Evolutionary conservation across 139 green algal species (phyloP).

Genomic region (Eudorina sp.): DNA sequence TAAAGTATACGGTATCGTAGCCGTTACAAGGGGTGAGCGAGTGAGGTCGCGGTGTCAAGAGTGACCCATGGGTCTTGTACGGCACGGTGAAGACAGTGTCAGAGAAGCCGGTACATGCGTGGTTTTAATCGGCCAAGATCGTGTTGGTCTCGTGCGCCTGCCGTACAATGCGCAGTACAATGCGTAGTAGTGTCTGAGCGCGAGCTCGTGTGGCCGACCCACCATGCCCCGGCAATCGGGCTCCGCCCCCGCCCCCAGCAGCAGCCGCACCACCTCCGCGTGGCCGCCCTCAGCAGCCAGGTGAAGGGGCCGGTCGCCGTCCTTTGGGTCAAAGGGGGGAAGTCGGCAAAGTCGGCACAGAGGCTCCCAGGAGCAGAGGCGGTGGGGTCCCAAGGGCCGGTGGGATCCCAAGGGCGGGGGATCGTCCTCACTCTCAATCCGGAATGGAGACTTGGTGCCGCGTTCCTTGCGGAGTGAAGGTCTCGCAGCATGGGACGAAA

Average conservation of each 20-base stretch:
- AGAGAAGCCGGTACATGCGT: neutral
- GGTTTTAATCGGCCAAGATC: neutral
- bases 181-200: neutral
- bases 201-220: neutral
- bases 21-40: too few species aligned
- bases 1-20: too few species aligned
- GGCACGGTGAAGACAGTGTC: neutral
- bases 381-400: neutral
- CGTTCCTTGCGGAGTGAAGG: too few species aligned
- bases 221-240: neutral
- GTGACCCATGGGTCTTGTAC: too few species aligned
- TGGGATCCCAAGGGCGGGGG: neutral
- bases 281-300: constrained; percentile 2
- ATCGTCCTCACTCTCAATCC: neutral
- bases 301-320: constrained; percentile 46
- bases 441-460: too few species aligned
- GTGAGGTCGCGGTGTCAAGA: too few species aligned
- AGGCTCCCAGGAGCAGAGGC: neutral
- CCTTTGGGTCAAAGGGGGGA: neutral
- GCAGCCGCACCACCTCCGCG: too few species aligned
- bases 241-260: too few species aligned
- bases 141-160: neutral
- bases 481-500: too few species aligned
- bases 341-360: neutral
- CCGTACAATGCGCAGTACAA: too few species aligned